Evolutionary conservation across 2,329 filamentous ascomycete genomes (phyloP).

Genomic region (Aureobasidium sp.): DNA sequence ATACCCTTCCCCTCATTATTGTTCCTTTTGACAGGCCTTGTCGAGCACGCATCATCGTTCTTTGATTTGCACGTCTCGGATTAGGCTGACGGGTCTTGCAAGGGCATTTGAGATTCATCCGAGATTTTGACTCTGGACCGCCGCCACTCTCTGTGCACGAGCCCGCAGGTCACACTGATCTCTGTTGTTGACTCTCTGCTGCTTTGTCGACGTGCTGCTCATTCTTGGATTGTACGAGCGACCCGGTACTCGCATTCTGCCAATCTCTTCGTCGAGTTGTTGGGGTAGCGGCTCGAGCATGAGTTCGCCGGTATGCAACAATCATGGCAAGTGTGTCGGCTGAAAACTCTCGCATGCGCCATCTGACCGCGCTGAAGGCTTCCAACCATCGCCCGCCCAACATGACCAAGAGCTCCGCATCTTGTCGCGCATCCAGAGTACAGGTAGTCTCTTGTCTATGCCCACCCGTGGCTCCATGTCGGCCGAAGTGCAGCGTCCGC

Average conservation of each 20-base stretch:
- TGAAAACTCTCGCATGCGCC: not conserved
- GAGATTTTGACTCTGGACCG: slow-evolving; percentile 10
- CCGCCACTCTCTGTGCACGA: not conserved
- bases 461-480: not conserved
- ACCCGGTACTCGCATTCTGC: not conserved
- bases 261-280: not conserved
- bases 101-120: not conserved
- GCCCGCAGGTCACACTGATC: slow-evolving; percentile 1
- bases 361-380: not conserved
- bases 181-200: slow-evolving; percentile 3
- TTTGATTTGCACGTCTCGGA: not conserved
- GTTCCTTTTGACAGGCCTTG: not conserved
- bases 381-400: slow-evolving; percentile 7
- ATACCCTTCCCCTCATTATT: not conserved
- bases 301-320: slow-evolving; percentile 11
- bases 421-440: slow-evolving; percentile 9
- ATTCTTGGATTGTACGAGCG: not conserved
- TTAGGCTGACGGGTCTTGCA: not conserved
- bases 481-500: not conserved
- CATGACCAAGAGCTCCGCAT: not conserved
- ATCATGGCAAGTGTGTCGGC: slow-evolving; percentile 8
- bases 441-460: slow-evolving; percentile 1
- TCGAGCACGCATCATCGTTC: not conserved
- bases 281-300: slow-evolving; percentile 9
- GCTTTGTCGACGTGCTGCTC: not conserved